Conservation (phyloP, 106 monocot genomes). For the Phalaenopsis equestris region DNA sequence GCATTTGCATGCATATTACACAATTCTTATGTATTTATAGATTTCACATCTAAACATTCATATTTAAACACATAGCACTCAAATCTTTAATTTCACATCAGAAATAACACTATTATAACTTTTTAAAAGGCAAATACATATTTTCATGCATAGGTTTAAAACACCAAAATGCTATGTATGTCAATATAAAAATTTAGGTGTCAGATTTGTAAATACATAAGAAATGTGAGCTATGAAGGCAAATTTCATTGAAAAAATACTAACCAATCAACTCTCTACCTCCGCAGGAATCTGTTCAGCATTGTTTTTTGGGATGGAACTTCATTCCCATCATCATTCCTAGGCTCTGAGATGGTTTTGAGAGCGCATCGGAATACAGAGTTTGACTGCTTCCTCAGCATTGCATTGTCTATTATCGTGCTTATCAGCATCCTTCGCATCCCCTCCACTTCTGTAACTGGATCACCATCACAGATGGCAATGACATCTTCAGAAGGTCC, state of each 20-base stretch:
- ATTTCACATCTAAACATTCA: no score
- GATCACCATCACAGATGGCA: slow-evolving; percentile 29
- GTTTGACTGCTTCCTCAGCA: slow-evolving; percentile 60
- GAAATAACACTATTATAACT: no score
- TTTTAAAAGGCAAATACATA: no score
- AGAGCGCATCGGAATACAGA: slow-evolving; percentile 48
- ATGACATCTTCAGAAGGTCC: slow-evolving; percentile 16
- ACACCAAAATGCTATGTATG: no score
- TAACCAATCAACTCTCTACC: not conserved
- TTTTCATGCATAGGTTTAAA: no score
- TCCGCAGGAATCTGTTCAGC: not conserved
- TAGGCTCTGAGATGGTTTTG: slow-evolving; percentile 6
- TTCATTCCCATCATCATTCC: not conserved
- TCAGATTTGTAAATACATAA: no score
- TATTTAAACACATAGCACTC: no score
- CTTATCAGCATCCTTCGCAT: slow-evolving; percentile 48
- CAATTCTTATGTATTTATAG: no score
- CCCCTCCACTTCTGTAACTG: slow-evolving; percentile 29
- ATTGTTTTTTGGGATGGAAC: not conserved
- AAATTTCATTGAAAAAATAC: not conserved
- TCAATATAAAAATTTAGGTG: no score
- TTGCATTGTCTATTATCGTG: slow-evolving; percentile 68
- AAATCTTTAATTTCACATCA: no score
- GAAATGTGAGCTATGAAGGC: no score
- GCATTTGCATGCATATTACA: no score